Percentiles rank a stretch among this genome's conserved stretches.
These are phyloP conservation scores for Clavariopsis aquatica DNA, from an alignment of 495 filamentous ascomycete species.

Conservation along the genomic window DNA sequence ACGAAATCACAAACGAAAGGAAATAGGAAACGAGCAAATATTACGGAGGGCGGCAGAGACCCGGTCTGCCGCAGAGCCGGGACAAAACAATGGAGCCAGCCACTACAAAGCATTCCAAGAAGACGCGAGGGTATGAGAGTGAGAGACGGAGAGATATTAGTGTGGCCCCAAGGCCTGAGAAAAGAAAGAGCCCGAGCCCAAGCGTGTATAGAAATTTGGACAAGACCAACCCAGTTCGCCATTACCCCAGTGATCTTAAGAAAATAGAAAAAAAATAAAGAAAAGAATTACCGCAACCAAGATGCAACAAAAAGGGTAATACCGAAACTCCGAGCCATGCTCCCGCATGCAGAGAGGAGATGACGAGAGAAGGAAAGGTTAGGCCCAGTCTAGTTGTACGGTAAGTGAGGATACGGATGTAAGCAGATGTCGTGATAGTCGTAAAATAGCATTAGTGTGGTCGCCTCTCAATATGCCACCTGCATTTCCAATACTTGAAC, in stretches of 20 bases:
- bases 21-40: constrained; percentile 15
- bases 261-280: constrained; percentile 4
- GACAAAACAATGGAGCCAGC: constrained; percentile 36
- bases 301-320: constrained; percentile 29
- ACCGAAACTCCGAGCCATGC: constrained; percentile 38
- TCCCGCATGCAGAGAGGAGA: constrained; percentile 37
- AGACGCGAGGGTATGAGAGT: constrained; percentile 31
- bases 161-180: constrained; percentile 20
- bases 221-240: constrained; percentile 29
- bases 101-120: constrained; percentile 25
- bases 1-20: background rate
- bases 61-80: constrained; percentile 2
- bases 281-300: constrained; percentile 21
- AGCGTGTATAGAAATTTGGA: constrained; percentile 29
- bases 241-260: constrained; percentile 21
- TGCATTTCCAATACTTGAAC: constrained; percentile 45
- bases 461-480: constrained; percentile 38
- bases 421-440: constrained; percentile 20
- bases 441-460: constrained; percentile 24
- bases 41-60: constrained; percentile 8
- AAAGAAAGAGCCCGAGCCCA: constrained; percentile 35
- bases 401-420: constrained; percentile 1
- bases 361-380: constrained; percentile 26
- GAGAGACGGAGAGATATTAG: constrained; percentile 35
- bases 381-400: constrained; percentile 35